A percentile compares a stretch with the other conserved stretches of the same genome.
phyloP scores from a whole-genome alignment of 2,329 filamentous ascomycete genomes.

The Fusarium tjaetaba region DNA sequence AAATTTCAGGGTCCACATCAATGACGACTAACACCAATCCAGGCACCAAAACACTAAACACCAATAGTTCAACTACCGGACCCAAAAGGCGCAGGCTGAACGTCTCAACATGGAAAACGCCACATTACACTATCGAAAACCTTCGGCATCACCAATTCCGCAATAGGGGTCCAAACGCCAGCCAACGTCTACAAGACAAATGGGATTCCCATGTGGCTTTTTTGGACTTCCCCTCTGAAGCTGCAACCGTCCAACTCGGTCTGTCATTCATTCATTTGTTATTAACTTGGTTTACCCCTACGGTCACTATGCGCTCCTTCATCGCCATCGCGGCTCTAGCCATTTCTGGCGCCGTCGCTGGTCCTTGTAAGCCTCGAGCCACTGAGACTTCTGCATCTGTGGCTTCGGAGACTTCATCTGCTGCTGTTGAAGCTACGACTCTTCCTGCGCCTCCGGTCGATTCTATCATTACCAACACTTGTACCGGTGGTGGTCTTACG shows the following conservation, averaged over 20 bases:
- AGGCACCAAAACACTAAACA: constrained; percentile 5
- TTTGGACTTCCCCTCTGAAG: not conserved
- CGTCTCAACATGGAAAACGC: not conserved
- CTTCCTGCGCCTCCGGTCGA: not conserved
- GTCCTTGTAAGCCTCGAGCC: constrained; percentile 20
- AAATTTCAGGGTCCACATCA: constrained; percentile 3
- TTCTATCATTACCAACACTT: constrained; percentile 4
- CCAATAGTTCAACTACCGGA: constrained; percentile 1
- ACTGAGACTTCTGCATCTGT: not conserved
- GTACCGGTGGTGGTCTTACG: constrained; percentile 7
- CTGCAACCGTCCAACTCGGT: constrained; percentile 27
- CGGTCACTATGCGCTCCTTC: constrained; percentile 29
- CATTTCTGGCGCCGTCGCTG: constrained; percentile 20
- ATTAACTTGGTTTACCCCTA: not conserved
- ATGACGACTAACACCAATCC: not conserved
- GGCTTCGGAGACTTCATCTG: not conserved
- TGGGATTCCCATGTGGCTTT: too few species aligned
- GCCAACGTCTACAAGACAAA: not conserved
- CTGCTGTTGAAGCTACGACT: not conserved
- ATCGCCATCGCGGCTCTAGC: constrained; percentile 27
- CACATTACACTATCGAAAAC: constrained; percentile 13
- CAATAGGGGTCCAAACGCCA: not conserved
- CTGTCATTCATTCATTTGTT: constrained; percentile 9
- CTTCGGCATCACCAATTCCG: not conserved
- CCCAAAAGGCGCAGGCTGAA: constrained; percentile 10